These are phyloP conservation scores for Verticillium nubilum DNA, from an alignment of 2,329 filamentous ascomycete genomes.

Conservation along the genomic window DNA sequence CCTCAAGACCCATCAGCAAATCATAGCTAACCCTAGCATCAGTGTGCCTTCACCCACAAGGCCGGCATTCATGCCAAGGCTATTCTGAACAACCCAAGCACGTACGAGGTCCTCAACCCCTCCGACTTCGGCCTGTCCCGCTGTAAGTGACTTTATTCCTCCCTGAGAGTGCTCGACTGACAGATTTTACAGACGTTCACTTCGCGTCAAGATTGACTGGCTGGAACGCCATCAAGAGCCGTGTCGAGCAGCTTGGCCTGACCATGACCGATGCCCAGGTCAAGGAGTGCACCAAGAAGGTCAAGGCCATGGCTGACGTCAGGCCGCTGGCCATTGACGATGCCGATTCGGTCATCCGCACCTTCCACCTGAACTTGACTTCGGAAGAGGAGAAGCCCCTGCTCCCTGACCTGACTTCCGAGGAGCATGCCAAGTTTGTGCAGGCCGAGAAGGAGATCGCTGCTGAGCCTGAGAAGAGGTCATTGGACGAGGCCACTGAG, in stretches of 20 bases:
- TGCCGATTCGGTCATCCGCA: conserved; percentile 81
- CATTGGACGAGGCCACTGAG: conserved; percentile 10
- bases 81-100: conserved; percentile 74
- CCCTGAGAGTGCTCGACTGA: not conserved
- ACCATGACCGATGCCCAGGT: conserved; percentile 70
- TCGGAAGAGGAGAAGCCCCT: conserved; percentile 12
- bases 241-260: conserved; percentile 78
- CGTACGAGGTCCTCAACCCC: conserved; percentile 86
- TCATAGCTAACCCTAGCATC: not conserved
- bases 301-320: conserved; percentile 86
- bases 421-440: conserved; percentile 14
- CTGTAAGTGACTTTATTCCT: not conserved
- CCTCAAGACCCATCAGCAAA: not conserved
- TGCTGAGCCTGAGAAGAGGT: conserved; percentile 12
- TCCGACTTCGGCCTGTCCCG: conserved; percentile 78
- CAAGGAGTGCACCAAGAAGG: conserved; percentile 82
- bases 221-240: conserved; percentile 93
- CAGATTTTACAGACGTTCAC: conserved; percentile 58
- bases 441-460: conserved; percentile 13
- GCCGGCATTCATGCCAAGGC: conserved; percentile 82
- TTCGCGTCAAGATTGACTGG: conserved; percentile 79
- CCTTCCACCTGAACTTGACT: conserved; percentile 56
- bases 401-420: conserved; percentile 11
- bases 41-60: conserved; percentile 57
- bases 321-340: conserved; percentile 84